These are phyloP conservation scores for Barnettozyma wickerhamii DNA, from an alignment of 805 yeast species.

Conservation along the genomic window DNA sequence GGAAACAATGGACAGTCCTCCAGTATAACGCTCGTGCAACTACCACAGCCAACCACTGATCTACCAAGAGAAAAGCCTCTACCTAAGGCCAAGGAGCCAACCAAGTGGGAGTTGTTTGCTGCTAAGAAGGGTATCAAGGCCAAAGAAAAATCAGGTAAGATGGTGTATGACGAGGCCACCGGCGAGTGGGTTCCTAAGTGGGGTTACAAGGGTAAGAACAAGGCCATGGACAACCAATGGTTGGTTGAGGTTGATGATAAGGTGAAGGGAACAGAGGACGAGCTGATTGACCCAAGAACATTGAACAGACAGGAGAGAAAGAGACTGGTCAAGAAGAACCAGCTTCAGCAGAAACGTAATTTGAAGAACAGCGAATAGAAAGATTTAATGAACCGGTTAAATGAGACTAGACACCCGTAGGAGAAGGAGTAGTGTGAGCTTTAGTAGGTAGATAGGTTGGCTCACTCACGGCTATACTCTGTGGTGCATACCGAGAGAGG, in stretches of 20 bases:
- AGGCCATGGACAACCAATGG: constrained; percentile 88
- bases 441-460: no score
- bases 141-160: constrained; percentile 84
- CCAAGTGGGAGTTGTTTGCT: constrained; percentile 97
- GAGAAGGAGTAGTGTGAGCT: no score
- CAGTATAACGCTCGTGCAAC: constrained; percentile 72
- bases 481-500: no score
- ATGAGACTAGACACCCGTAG: no score
- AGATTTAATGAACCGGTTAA: no score
- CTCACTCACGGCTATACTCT: no score
- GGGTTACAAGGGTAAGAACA: constrained; percentile 96
- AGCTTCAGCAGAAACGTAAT: constrained; percentile 80
- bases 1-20: constrained; percentile 57
- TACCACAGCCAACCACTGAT: constrained; percentile 78
- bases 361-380: constrained; percentile 36
- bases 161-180: constrained; percentile 81
- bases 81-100: constrained; percentile 87
- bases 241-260: constrained; percentile 87
- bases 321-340: constrained; percentile 79
- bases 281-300: constrained; percentile 82
- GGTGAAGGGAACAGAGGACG: constrained; percentile 52
- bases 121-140: constrained; percentile 90
- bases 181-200: constrained; percentile 98
- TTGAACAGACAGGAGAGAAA: constrained; percentile 79
- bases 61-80: constrained; percentile 93